Evolutionary conservation across 805 yeast species (phyloP), one percentile per base, ranked within the genome.

Genomic region (Naumovozyma castellii): DNA sequence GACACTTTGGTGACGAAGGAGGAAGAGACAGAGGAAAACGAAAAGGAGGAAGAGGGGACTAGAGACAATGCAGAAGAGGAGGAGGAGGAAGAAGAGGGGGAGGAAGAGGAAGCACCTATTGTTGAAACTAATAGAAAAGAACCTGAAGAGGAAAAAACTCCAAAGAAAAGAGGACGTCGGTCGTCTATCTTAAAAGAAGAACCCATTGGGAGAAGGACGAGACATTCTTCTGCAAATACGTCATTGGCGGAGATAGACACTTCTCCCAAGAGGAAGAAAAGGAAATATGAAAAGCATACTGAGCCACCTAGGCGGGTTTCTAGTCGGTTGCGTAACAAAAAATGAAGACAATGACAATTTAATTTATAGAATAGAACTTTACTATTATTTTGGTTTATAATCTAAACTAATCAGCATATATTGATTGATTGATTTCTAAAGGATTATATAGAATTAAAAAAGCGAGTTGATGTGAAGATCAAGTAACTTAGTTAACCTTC

Each of bases 401-500:
- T n/a, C n/a, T n/a, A n/a, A n/a, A n/a, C n/a, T n/a, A n/a, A n/a
- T n/a, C n/a, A n/a, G n/a, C n/a, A n/a, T n/a, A n/a, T n/a, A n/a
- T n/a, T n/a, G n/a, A n/a, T n/a, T n/a, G n/a, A n/a, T n/a, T n/a
- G n/a, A n/a, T n/a, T n/a, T n/a, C n/a, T n/a, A n/a, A n/a, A n/a
- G n/a, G n/a, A n/a, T n/a, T n/a, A n/a, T n/a, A n/a, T n/a, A n/a
- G n/a, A n/a, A n/a, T n/a, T n/a, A n/a, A n/a, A n/a, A n/a, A n/a
- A n/a, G n/a, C n/a, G n/a, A n/a, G n/a, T n/a, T n/a, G n/a, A n/a
- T n/a, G n/a, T n/a, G n/a, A n/a, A n/a, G n/a, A n/a, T n/a, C n/a
- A n/a, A n/a, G n/a, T n/a, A 20, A 30, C 32, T 55, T 58, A 67
- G 59, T 67, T 67, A 44, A 67, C 62, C 56, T 65, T 67, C 54